These are phyloP conservation scores for Physcia stellaris DNA, from an alignment of 495 filamentous ascomycete genomes.

Conservation along the genomic window DNA sequence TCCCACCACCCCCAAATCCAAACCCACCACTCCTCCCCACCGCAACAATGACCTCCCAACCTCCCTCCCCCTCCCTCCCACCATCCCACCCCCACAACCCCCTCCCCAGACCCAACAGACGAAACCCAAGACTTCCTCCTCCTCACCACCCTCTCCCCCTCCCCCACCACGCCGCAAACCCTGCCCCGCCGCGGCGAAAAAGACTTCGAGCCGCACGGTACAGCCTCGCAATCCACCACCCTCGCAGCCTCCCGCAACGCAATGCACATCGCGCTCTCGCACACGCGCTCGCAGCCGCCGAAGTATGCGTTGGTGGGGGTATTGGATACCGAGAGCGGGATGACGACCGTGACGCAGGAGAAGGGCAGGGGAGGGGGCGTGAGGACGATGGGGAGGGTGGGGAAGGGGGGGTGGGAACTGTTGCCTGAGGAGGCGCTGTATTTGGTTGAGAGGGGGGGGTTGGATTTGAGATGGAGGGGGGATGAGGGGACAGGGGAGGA, in stretches of 20 bases:
- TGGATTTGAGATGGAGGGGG: conserved; percentile 73
- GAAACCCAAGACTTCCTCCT: neutral
- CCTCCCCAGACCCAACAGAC: neutral
- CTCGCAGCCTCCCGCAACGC: conserved; percentile 72
- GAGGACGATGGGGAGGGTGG: conserved; percentile 41
- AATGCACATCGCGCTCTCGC: conserved; percentile 77
- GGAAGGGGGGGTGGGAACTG: conserved; percentile 54
- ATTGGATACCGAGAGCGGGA: conserved; percentile 34
- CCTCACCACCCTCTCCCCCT: neutral
- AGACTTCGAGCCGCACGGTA: conserved; percentile 91
- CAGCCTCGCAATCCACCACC: conserved; percentile 57
- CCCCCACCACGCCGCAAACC: conserved; percentile 1
- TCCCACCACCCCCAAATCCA: neutral
- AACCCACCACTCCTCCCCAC: neutral
- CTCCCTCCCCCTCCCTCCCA: neutral
- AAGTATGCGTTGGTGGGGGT: conserved; percentile 40
- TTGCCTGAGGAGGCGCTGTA: conserved; percentile 89
- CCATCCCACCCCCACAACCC: neutral
- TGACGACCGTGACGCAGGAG: conserved; percentile 19
- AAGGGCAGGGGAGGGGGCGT: conserved; percentile 39
- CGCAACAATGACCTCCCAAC: neutral
- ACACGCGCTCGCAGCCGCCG: conserved; percentile 49
- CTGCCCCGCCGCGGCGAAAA: conserved; percentile 80
- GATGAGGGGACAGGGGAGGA: conserved; percentile 12
- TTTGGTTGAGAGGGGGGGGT: conserved; percentile 67